Evolutionary conservation across 2,329 filamentous ascomycete genomes (phyloP).

Genomic region (Diaporthe vexans): DNA sequence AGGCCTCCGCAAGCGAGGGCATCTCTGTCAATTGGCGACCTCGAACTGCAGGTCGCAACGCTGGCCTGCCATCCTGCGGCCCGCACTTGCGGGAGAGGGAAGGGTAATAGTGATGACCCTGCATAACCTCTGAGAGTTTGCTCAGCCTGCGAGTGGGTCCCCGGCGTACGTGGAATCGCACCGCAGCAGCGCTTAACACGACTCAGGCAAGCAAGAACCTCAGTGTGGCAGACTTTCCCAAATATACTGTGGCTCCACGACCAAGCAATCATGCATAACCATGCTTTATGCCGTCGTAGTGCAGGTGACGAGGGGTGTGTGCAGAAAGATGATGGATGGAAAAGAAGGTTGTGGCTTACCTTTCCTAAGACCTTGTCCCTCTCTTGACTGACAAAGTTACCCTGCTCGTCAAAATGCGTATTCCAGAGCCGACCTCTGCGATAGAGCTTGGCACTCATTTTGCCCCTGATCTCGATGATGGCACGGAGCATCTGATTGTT

Average conservation of each 20-base stretch:
- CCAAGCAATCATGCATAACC: slow-evolving; percentile 19
- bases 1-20: slow-evolving; percentile 18
- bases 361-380: slow-evolving; percentile 90
- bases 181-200: slow-evolving; percentile 33
- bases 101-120: slow-evolving; percentile 13
- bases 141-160: slow-evolving; percentile 27
- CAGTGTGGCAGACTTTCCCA: slow-evolving; percentile 15
- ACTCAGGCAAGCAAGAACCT: background rate
- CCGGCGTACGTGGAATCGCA: slow-evolving; percentile 28
- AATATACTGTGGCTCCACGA: slow-evolving; percentile 32
- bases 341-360: slow-evolving; percentile 60
- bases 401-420: slow-evolving; percentile 86
- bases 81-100: slow-evolving; percentile 17
- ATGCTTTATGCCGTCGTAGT: slow-evolving; percentile 13
- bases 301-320: slow-evolving; percentile 31
- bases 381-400: slow-evolving; percentile 88
- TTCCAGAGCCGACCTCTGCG: slow-evolving; percentile 83
- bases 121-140: slow-evolving; percentile 22
- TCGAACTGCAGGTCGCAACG: slow-evolving; percentile 20
- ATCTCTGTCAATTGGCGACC: background rate
- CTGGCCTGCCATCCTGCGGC: slow-evolving; percentile 2
- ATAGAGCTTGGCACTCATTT: slow-evolving; percentile 89
- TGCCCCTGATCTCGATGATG: slow-evolving; percentile 96
- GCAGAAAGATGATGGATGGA: slow-evolving; percentile 39
- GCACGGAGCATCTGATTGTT: slow-evolving; percentile 99